Evolutionary conservation across 192 early-diverging fungal species (phyloP).

Genomic region (Dissophora ornata): DNA sequence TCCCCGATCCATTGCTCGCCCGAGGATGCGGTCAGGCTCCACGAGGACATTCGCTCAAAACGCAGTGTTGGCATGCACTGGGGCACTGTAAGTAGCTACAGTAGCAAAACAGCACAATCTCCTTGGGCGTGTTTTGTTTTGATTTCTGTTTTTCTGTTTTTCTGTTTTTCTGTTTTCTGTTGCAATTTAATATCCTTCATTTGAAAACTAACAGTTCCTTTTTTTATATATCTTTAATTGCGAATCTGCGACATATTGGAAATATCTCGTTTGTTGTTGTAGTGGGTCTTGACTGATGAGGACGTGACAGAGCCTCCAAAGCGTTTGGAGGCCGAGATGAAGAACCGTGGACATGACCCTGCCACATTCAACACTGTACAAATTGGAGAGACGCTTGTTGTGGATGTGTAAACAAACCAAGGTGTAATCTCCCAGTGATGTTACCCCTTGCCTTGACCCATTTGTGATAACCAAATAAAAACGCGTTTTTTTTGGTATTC

Average conservation of each 20-base stretch:
- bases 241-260: no score
- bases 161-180: no score
- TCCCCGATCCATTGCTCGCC: slow-evolving; percentile 81
- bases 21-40: slow-evolving; percentile 83
- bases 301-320: slow-evolving; percentile 74
- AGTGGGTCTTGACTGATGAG: slow-evolving; percentile 80
- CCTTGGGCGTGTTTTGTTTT: background rate
- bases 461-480: no score
- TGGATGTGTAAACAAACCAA: background rate
- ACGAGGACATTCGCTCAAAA: slow-evolving; percentile 76
- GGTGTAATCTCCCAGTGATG: no score
- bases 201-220: background rate
- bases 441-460: no score
- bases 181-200: background rate
- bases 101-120: background rate
- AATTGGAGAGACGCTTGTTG: slow-evolving; percentile 63
- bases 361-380: slow-evolving; percentile 57
- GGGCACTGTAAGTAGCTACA: slow-evolving; percentile 71
- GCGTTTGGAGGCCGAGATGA: slow-evolving; percentile 67
- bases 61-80: slow-evolving; percentile 85
- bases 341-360: slow-evolving; percentile 59
- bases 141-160: no score
- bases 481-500: no score
- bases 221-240: background rate
- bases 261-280: background rate